Base-by-base conservation (phyloP, 2,329 filamentous ascomycete species). In the Aspergillus unguis region DNA sequence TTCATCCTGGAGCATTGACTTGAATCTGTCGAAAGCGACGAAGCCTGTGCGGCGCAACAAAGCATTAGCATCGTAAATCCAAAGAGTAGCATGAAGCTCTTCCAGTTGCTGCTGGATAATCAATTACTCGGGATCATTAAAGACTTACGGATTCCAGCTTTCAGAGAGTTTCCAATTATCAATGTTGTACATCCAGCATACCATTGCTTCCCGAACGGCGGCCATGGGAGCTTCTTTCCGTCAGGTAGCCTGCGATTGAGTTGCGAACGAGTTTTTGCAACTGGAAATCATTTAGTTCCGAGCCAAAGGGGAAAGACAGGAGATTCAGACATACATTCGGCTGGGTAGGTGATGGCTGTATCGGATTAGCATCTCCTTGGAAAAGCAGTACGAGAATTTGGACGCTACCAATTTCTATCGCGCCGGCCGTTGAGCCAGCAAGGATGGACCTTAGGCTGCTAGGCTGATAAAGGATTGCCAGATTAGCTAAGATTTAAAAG, bases 131-230 rank as follows among this genome's bases (percentile, higher is more conserved):
- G 17, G 27, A 23, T 45, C 32, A 6, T n/a, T 8, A 25, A 3
- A 28, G 38, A 79, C 86, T 56, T 81, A 92, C 91, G 86, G 58
- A 97, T 95, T 54, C 91, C 94, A 35, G 94, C 94, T 77, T 99
- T 99, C 69, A 94, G 81, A 48, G 91, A 95, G 75, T 99, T 99
- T 56, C 94, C 94, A 62, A 97, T 90, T 54, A 99, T 95, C 69
- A 96, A 76, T 28, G 94, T 97, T 43, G 94, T 97, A 77, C 94
- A 99, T 35, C 94, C 94, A 9, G 94, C 92, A 72, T 99, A 99
- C 94, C 94, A 99, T 72, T 95, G 90, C 63, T 76, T 79, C 44
- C 94, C 94, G 66, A 97, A 97, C 8, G 90, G 89, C 40, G 94
- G 94, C 88, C 90, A 96, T 48, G 92, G 91, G 29, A 96, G 82